A percentile compares a stretch with the other conserved stretches of the same genome.
phyloP scores from a whole-genome alignment of 2,329 filamentous ascomycete species.

The Paracoccidioides lutzii region DNA sequence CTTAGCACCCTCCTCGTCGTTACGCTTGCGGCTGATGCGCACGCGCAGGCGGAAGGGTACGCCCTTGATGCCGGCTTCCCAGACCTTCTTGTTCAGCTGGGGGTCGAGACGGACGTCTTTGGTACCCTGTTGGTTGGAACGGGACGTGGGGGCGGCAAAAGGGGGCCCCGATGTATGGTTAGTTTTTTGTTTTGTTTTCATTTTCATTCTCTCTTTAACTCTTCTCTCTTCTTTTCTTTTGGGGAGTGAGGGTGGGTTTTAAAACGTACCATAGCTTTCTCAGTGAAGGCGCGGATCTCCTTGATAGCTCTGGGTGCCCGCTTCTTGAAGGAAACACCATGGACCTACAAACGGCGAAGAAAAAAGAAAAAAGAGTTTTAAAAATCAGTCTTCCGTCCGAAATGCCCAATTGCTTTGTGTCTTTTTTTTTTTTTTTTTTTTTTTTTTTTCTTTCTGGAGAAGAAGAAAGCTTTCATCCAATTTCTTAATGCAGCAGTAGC shows the following conservation, averaged over 20 bases:
- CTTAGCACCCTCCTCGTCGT: slow-evolving; percentile 99
- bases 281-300: slow-evolving; percentile 95
- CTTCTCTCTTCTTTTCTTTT: too few species aligned
- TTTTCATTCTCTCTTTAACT: neutral
- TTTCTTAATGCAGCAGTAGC: slow-evolving; percentile 7
- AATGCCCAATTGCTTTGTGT: slow-evolving; percentile 17
- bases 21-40: slow-evolving; percentile 98
- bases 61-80: slow-evolving; percentile 98
- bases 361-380: slow-evolving; percentile 22
- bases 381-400: slow-evolving; percentile 58
- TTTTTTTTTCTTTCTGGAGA: slow-evolving; percentile 5
- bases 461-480: slow-evolving; percentile 4
- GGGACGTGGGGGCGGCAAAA: neutral
- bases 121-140: slow-evolving; percentile 56
- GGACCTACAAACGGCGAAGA: slow-evolving; percentile 50
- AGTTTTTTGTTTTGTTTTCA: neutral
- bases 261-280: slow-evolving; percentile 82
- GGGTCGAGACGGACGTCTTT: slow-evolving; percentile 95
- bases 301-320: slow-evolving; percentile 96
- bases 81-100: slow-evolving; percentile 99
- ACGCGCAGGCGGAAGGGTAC: slow-evolving; percentile 94
- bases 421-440: slow-evolving; percentile 17
- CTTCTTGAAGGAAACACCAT: slow-evolving; percentile 99
- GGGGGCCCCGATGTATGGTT: neutral
- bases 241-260: slow-evolving; percentile 1